Conservation (phyloP, 495 filamentous ascomycete species). For the Trichoderma gamsii region DNA sequence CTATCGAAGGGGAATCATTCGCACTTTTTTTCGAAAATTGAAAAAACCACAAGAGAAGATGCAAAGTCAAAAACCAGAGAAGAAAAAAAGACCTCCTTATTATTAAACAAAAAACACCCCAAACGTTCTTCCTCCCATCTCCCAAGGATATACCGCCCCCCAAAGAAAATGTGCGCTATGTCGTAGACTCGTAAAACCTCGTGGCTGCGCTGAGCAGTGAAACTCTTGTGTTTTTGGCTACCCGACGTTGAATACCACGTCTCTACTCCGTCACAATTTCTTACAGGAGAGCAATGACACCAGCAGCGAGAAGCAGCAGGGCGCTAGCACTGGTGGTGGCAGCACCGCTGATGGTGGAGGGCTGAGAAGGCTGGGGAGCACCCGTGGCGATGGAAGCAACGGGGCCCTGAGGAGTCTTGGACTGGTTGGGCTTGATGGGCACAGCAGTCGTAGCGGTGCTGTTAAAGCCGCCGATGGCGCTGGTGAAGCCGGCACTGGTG, state of each 20-base stretch:
- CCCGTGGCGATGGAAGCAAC: not conserved
- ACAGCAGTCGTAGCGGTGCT: constrained; percentile 6
- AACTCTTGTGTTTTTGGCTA: constrained; percentile 2
- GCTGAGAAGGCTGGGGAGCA: constrained; percentile 7
- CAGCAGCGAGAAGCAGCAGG: constrained; percentile 13
- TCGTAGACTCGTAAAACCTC: constrained; percentile 9
- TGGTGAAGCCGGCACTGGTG: constrained; percentile 13
- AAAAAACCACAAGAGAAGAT: constrained; percentile 5
- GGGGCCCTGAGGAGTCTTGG: not conserved
- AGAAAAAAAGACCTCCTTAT: not conserved
- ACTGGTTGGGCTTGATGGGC: not conserved
- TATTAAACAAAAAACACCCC: not conserved
- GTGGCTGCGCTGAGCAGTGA: constrained; percentile 5
- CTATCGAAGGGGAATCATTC: constrained; percentile 13
- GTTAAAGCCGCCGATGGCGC: constrained; percentile 7
- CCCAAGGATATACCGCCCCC: not conserved
- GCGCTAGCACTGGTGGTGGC: constrained; percentile 13
- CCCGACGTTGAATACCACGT: constrained; percentile 6
- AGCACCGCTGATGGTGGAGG: constrained; percentile 11
- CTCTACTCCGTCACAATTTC: constrained; percentile 8
- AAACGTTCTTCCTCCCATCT: not conserved
- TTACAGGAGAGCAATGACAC: constrained; percentile 16
- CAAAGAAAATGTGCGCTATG: not conserved
- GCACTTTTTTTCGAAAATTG: not conserved
- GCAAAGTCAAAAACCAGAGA: constrained; percentile 2